Percentiles rank a stretch among this genome's conserved stretches.
phyloP scores from a whole-genome alignment of 179 eudicot species.

The Silene noctiflora region DNA sequence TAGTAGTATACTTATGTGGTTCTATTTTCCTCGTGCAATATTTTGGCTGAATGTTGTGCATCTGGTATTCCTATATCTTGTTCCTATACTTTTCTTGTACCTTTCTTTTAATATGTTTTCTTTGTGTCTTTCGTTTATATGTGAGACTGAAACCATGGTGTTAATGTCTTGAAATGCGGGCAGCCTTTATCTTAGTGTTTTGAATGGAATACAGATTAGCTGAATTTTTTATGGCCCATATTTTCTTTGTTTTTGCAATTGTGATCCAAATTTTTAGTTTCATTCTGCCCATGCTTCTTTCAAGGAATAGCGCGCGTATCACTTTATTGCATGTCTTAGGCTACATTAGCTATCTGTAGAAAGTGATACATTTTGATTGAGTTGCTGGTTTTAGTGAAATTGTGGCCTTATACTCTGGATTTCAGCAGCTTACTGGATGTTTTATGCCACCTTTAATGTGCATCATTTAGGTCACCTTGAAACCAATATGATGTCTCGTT shows the following conservation, averaged over 20 bases:
- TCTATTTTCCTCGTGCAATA: not conserved
- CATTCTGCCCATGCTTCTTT: not conserved
- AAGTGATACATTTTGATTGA: not conserved
- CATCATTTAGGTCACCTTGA: not conserved
- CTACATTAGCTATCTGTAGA: not conserved
- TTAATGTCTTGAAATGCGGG: not conserved
- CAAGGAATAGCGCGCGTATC: not conserved
- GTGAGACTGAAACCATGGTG: not conserved
- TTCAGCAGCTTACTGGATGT: not conserved
- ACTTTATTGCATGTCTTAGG: not conserved
- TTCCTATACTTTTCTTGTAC: not conserved
- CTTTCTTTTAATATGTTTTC: not conserved
- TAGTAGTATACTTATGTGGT: not conserved
- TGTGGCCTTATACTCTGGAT: not conserved
- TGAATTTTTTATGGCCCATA: not conserved
- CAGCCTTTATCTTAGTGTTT: not conserved
- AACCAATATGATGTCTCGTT: not conserved
- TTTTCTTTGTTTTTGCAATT: not conserved
- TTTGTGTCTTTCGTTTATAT: not conserved
- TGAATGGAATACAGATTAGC: constrained; percentile 3
- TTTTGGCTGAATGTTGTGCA: not conserved
- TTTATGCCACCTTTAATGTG: not conserved
- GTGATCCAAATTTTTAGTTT: not conserved
- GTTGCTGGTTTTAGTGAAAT: not conserved
- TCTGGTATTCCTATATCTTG: not conserved